A percentile compares a stretch with the other conserved stretches of the same genome.
phyloP scores from a whole-genome alignment of 1,284 basidiomycete species.

The Mycosarcoma mackinlayi region DNA sequence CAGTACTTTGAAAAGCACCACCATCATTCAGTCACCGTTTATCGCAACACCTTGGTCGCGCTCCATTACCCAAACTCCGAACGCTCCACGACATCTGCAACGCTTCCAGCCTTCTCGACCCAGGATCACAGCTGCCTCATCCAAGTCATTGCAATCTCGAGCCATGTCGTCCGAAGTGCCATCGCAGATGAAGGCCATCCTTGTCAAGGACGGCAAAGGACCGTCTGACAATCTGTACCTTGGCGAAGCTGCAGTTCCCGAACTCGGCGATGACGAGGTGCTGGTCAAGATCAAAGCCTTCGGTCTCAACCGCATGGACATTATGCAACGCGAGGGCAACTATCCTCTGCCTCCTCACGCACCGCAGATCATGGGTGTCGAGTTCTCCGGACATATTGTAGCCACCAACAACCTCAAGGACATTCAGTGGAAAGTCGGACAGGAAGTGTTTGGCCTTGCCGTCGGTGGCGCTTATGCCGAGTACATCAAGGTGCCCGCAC shows the following conservation, averaged over 20 bases:
- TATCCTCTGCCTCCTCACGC: slow-evolving; percentile 80
- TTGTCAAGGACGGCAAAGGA: slow-evolving; percentile 83
- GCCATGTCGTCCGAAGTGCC: slow-evolving; percentile 42
- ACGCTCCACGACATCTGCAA: background rate
- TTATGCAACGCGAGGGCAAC: slow-evolving; percentile 64
- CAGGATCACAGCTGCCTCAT: background rate
- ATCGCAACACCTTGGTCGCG: background rate
- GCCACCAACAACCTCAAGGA: slow-evolving; percentile 70
- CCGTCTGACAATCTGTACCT: slow-evolving; percentile 82
- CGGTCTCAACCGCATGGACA: slow-evolving; percentile 67
- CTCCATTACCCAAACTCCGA: slow-evolving; percentile 6
- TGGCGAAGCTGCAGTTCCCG: slow-evolving; percentile 75
- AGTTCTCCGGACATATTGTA: slow-evolving; percentile 75
- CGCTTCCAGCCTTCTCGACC: background rate
- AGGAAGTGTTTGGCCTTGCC: slow-evolving; percentile 87
- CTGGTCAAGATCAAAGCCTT: slow-evolving; percentile 72
- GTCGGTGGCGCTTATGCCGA: slow-evolving; percentile 85
- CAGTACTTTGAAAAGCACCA: background rate
- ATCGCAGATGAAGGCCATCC: slow-evolving; percentile 79
- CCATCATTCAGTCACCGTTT: background rate
- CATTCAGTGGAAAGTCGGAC: slow-evolving; percentile 73
- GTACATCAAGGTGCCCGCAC: slow-evolving; percentile 78
- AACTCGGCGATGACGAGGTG: slow-evolving; percentile 74
- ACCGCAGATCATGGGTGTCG: slow-evolving; percentile 85
- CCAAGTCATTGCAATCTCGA: slow-evolving; percentile 3